A percentile compares a stretch with the other conserved stretches of the same genome.
phyloP scores from a whole-genome alignment of 2,329 filamentous ascomycete genomes.

The Neurospora sp. region DNA sequence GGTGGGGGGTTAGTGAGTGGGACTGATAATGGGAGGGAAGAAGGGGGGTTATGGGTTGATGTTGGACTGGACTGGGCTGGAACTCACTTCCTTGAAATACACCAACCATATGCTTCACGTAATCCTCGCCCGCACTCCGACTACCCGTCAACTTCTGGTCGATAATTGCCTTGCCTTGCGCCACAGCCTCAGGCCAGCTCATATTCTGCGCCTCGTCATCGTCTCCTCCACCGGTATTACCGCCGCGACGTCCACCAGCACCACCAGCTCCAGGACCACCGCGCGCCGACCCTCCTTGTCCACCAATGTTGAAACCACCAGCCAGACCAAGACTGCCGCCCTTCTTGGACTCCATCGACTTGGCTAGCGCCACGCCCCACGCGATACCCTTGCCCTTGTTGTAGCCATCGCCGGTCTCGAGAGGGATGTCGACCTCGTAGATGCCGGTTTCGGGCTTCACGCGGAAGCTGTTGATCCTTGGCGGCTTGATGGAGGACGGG shows the following conservation, averaged over 20 bases:
- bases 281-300: conserved; percentile 17
- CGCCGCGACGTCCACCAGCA: conserved; percentile 24
- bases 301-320: conserved; percentile 60
- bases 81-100: conserved; percentile 74
- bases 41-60: background rate
- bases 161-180: conserved; percentile 61
- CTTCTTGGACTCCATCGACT: conserved; percentile 46
- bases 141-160: conserved; percentile 74
- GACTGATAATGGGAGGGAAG: background rate
- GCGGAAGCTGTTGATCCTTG: conserved; percentile 62
- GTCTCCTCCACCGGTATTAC: conserved; percentile 17
- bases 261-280: conserved; percentile 16
- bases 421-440: conserved; percentile 83
- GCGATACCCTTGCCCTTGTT: conserved; percentile 72
- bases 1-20: conserved; percentile 11
- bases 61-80: background rate
- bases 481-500: conserved; percentile 40
- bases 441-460: conserved; percentile 75
- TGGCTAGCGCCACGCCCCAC: conserved; percentile 69
- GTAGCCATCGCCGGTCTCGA: conserved; percentile 64
- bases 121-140: conserved; percentile 58
- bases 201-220: conserved; percentile 32
- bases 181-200: conserved; percentile 54
- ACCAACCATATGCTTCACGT: conserved; percentile 81
- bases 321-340: conserved; percentile 60